Conservation (phyloP, 129 eudicot species). For the Calendula officinalis region DNA sequence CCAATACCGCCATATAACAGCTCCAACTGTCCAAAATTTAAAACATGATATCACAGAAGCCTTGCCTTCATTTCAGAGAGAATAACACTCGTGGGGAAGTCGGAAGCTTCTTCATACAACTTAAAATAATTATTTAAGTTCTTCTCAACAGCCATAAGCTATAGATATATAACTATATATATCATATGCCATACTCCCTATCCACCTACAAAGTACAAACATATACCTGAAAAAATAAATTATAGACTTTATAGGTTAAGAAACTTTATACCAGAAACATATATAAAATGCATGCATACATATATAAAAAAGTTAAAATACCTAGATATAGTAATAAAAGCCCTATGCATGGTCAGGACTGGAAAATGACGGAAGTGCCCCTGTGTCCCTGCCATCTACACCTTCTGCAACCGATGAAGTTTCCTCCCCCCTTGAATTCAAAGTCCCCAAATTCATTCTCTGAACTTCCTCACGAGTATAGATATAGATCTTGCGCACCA, state of each 20-base stretch:
- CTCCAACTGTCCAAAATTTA: conserved; percentile 25
- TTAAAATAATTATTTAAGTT: conserved; percentile 27
- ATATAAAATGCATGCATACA: too few relatives aligned
- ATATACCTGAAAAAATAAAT: conserved; percentile 17
- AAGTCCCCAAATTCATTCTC: conserved; percentile 61
- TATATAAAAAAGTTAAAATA: neutral
- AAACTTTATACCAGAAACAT: too few relatives aligned
- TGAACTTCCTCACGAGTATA: conserved; percentile 87
- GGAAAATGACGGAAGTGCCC: conserved; percentile 39
- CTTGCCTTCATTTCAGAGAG: conserved; percentile 24
- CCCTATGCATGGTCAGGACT: conserved; percentile 55
- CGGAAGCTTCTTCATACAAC: conserved; percentile 26
- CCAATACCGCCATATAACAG: conserved; percentile 14
- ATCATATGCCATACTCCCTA: conserved; percentile 24
- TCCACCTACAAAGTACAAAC: conserved; percentile 35
- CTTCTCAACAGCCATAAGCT: conserved; percentile 32
- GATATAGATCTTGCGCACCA: conserved; percentile 81
- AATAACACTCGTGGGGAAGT: conserved; percentile 12
- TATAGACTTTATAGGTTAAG: neutral
- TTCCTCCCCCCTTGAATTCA: conserved; percentile 63
- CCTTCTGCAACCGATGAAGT: conserved; percentile 58
- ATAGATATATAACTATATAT: conserved; percentile 9
- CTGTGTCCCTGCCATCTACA: conserved; percentile 50
- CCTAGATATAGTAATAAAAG: conserved; percentile 31
- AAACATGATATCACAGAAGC: conserved; percentile 23